Conservation (phyloP, 2,329 filamentous ascomycete genomes). For the Nothophoma quercina region DNA sequence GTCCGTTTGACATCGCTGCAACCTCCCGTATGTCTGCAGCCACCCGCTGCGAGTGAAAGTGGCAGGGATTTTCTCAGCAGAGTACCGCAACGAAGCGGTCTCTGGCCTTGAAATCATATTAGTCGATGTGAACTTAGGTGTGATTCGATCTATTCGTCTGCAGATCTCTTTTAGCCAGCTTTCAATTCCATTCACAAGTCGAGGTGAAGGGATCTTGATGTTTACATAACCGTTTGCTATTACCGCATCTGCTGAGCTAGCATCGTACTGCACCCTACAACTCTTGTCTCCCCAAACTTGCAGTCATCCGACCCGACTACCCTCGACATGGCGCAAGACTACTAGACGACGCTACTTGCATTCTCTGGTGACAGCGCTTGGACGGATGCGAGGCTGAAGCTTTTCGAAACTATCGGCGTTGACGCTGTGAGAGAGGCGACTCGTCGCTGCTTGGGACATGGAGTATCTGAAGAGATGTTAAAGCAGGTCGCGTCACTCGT, state of each 20-base stretch:
- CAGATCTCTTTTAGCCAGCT: too few species aligned
- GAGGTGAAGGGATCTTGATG: not conserved
- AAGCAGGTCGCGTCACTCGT: not conserved
- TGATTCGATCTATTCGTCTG: too few species aligned
- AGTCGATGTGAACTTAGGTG: too few species aligned
- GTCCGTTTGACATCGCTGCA: constrained; percentile 10
- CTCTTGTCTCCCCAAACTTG: too few species aligned
- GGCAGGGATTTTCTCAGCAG: not conserved
- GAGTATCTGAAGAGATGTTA: not conserved
- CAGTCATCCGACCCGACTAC: not conserved
- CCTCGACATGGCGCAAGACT: not conserved
- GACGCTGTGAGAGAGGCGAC: not conserved
- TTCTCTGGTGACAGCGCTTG: not conserved
- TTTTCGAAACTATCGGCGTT: not conserved
- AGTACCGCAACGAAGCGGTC: not conserved
- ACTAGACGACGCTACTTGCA: not conserved
- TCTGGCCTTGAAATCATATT: too few species aligned
- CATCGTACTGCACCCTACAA: too few species aligned
- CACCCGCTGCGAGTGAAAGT: constrained; percentile 4
- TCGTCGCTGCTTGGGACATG: not conserved
- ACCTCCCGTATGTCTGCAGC: not conserved
- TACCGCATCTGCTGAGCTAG: too few species aligned
- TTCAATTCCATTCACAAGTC: not conserved
- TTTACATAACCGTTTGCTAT: not conserved
- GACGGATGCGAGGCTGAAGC: not conserved